A percentile compares a stretch with the other conserved stretches of the same genome.
These are phyloP conservation scores for Suillus decipiens DNA, from an alignment of 768 basidiomycete species.

Conservation along the genomic window DNA sequence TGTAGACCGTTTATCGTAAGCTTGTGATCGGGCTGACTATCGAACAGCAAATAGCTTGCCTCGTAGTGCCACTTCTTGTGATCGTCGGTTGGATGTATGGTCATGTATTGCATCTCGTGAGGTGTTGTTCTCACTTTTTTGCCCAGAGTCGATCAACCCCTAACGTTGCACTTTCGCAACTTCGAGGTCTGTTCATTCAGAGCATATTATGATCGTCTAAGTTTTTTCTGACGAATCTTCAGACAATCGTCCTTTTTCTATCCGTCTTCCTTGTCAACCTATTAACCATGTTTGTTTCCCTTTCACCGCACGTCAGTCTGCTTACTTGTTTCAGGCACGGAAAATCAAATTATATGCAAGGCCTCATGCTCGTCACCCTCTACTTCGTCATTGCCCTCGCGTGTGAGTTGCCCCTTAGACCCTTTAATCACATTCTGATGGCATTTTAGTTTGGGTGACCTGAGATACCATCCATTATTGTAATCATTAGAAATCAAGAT, in stretches of 20 bases:
- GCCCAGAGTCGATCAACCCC: conserved; percentile 60
- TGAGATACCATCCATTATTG: neutral
- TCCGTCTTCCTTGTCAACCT: conserved; percentile 89
- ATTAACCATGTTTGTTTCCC: conserved; percentile 59
- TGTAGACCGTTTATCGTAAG: conserved; percentile 15
- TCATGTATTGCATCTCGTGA: conserved; percentile 17
- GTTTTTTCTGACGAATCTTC: conserved; percentile 11
- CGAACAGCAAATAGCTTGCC: conserved; percentile 77
- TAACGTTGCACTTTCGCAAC: conserved; percentile 83
- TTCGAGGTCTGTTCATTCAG: conserved; percentile 60
- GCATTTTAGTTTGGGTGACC: conserved; percentile 15
- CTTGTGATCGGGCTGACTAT: neutral
- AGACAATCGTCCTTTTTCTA: conserved; percentile 85
- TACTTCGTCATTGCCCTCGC: conserved; percentile 42
- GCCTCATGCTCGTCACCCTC: conserved; percentile 57
- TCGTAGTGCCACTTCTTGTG: conserved; percentile 86
- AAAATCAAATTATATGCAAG: conserved; percentile 92
- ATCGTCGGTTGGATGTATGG: conserved; percentile 85
- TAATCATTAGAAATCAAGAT: neutral
- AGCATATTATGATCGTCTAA: neutral
- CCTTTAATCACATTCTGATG: neutral
- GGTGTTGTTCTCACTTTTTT: conserved; percentile 8
- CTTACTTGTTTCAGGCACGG: conserved; percentile 56
- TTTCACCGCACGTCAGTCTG: neutral
- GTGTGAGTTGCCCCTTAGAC: conserved; percentile 31